phyloP scores from a whole-genome alignment of 495 filamentous ascomycete genomes.

The Cudoniella acicularis region DNA sequence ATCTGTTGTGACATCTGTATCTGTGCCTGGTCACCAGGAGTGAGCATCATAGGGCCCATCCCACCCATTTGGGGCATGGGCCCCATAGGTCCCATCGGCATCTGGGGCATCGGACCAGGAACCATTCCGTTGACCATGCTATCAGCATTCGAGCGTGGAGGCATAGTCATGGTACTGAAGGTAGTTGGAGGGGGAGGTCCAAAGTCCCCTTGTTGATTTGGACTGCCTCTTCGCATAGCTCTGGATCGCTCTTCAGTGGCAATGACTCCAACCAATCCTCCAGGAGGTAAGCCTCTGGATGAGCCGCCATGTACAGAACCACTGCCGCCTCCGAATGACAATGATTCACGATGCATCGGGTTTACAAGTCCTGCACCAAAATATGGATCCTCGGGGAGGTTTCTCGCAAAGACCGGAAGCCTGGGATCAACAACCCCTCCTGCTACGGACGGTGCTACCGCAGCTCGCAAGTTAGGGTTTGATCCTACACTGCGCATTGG shows the following conservation, averaged over 20 bases:
- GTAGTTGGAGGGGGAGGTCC: constrained; percentile 7
- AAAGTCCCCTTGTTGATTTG: constrained; percentile 54
- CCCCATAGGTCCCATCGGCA: constrained; percentile 38
- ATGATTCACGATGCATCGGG: constrained; percentile 68
- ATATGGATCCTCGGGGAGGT: constrained; percentile 86
- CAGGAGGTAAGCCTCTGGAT: constrained; percentile 42
- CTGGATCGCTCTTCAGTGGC: constrained; percentile 75
- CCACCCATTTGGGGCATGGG: constrained; percentile 25
- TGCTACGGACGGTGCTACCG: constrained; percentile 24
- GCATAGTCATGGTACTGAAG: constrained; percentile 35
- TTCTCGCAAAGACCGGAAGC: constrained; percentile 81
- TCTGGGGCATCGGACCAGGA: constrained; percentile 26
- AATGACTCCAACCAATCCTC: constrained; percentile 89
- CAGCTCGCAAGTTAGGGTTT: constrained; percentile 55
- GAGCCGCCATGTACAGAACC: constrained; percentile 38
- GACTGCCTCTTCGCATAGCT: constrained; percentile 75
- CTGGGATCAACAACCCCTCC: constrained; percentile 39
- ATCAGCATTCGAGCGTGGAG: constrained; percentile 27
- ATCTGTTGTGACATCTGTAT: constrained; percentile 86
- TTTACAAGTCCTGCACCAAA: constrained; percentile 78
- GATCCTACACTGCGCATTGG: constrained; percentile 69
- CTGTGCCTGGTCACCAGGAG: constrained; percentile 69
- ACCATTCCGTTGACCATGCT: constrained; percentile 33
- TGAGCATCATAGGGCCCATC: constrained; percentile 44
- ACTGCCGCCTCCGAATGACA: constrained; percentile 64